Base-by-base conservation (phyloP, 495 filamentous ascomycete species). In the Aspergillus cristatus region DNA sequence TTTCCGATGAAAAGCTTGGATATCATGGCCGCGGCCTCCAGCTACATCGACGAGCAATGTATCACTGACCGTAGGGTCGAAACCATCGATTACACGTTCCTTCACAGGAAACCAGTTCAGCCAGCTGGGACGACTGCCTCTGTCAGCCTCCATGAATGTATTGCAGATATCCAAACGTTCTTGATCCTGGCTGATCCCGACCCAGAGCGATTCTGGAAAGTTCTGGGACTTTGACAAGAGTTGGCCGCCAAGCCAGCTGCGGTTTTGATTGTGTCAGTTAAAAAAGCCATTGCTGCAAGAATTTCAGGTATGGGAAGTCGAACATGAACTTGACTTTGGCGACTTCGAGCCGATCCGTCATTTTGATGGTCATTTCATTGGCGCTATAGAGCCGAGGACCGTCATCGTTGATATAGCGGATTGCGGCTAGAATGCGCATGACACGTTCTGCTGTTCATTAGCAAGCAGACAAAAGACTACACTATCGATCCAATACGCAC, bases 361-460 rank as follows among this genome's bases (percentile, higher is more conserved):
- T 43, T 25, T 54, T 39, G 11, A 37, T 33, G 11, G 51, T 48
- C 18, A 54, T 41, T 3, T 17, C 18, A 0, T 40, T 50, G 1
- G 47, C 15, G 3, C 29, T 30, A 40, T 50, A 48, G 2, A 40
- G 7, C 7, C 41, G 40, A 3, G 33, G 32, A 7, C 41, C 45
- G 17, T 38, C 29, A 20, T 53, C 50, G 6, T 37, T 28, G 31
- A 48, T 42, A 18, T 46, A 53, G 1, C 43, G 42, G 17, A 42
- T 46, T 16, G 32, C 39, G n/a, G 42, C 41, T 3, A 54, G 40
- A n/a, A 48, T 25, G n/a, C 46, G 50, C 18, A 49, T 24, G 1
- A 49, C 34, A 8, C 47, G 44, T 22, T 48, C 43, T 50, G n/a
- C 8, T 24, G 20, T 24, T 8, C 4, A 8, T 24, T 24, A 4